A percentile compares a stretch with the other conserved stretches of the same genome.
These are phyloP conservation scores for Proliferodiscus dingleyae DNA, from an alignment of 2,329 filamentous ascomycete species.

Conservation along the genomic window DNA sequence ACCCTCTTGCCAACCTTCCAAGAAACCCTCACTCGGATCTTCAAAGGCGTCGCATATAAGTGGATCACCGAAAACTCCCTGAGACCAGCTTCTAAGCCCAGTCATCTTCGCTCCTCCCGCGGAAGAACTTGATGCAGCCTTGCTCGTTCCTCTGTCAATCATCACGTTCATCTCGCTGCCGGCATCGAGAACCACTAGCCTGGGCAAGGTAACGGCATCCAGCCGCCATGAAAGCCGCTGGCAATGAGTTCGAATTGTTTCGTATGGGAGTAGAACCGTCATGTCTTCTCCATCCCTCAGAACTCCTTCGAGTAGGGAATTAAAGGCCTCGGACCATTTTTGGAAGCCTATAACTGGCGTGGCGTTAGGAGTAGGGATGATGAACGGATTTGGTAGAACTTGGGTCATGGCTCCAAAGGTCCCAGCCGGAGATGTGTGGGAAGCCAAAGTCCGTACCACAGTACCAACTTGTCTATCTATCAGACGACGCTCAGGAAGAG, in stretches of 20 bases:
- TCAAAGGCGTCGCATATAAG: conserved; percentile 48
- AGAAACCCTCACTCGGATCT: conserved; percentile 40
- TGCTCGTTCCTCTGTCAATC: conserved; percentile 29
- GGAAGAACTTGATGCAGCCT: conserved; percentile 5
- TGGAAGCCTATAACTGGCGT: conserved; percentile 27
- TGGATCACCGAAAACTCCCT: conserved; percentile 56
- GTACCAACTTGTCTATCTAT: conserved; percentile 28
- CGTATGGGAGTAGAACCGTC: conserved; percentile 53
- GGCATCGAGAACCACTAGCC: conserved; percentile 51
- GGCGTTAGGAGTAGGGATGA: conserved; percentile 1
- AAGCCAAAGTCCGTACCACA: conserved; percentile 25
- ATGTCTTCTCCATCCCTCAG: conserved; percentile 58
- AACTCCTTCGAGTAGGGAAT: conserved; percentile 49
- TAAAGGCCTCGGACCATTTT: conserved; percentile 54
- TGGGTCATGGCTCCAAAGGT: conserved; percentile 27
- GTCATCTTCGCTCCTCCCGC: conserved; percentile 33
- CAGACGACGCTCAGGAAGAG: conserved; percentile 18
- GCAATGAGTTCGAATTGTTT: conserved; percentile 48
- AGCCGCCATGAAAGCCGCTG: conserved; percentile 44
- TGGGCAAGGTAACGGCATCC: conserved; percentile 46
- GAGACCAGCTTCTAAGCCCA: conserved; percentile 55
- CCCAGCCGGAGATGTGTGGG: conserved; percentile 24
- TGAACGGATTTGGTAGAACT: conserved; percentile 22
- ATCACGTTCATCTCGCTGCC: conserved; percentile 47
- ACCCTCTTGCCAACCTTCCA: conserved; percentile 38